Evolutionary conservation across 2,329 filamentous ascomycete species (phyloP).

Genomic region (Pseudogymnoascus sp.): DNA sequence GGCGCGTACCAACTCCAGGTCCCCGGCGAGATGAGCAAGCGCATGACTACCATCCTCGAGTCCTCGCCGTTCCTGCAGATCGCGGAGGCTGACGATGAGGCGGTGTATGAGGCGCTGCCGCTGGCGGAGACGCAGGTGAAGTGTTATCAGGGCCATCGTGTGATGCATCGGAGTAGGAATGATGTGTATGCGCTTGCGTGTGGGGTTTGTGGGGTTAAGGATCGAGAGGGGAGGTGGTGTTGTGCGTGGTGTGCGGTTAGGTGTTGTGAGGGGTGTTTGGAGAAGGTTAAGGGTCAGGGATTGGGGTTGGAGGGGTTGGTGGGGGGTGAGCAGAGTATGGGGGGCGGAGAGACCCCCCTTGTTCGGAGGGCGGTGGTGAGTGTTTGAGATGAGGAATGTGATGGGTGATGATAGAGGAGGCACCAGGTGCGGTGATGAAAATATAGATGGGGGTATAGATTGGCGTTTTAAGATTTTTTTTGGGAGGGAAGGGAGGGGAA

Average conservation of each 20-base stretch:
- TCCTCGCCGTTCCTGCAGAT: background rate
- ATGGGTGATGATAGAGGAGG: background rate
- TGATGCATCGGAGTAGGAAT: conserved; percentile 24
- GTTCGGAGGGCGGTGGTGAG: background rate
- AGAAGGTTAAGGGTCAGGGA: conserved; percentile 8
- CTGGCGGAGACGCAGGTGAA: conserved; percentile 18
- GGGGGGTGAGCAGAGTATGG: background rate
- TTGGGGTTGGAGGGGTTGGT: background rate
- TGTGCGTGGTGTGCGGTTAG: conserved; percentile 29
- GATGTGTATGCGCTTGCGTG: conserved; percentile 24
- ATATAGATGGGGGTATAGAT: background rate
- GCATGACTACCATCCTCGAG: background rate
- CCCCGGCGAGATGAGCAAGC: background rate
- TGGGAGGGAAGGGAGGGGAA: background rate
- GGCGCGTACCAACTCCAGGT: background rate
- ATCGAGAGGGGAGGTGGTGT: conserved; percentile 22
- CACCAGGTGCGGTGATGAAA: background rate
- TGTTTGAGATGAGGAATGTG: background rate
- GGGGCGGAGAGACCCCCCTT: too few relatives aligned
- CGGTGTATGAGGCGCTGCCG: background rate
- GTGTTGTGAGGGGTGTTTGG: conserved; percentile 25
- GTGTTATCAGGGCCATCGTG: conserved; percentile 25
- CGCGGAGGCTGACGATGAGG: background rate
- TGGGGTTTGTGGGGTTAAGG: conserved; percentile 25
- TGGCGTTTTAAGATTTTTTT: background rate